Conservation (phyloP, 768 basidiomycete species). For the Naganishia vishniacii region DNA sequence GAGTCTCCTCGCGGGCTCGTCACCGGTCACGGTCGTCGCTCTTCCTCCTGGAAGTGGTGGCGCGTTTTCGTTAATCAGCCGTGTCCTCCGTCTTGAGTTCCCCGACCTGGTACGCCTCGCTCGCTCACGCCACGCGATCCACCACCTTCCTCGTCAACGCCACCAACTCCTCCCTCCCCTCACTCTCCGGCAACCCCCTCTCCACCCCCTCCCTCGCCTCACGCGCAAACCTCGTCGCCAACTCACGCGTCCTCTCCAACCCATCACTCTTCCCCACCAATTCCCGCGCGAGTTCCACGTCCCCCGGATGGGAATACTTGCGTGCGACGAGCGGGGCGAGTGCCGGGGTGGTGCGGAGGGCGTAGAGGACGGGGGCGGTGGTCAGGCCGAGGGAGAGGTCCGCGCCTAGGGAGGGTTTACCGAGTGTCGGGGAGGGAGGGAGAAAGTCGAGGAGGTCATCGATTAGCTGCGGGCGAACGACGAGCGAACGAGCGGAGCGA, state of each 20-base stretch:
- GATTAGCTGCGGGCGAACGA: conserved; percentile 79
- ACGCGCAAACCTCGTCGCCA: conserved; percentile 69
- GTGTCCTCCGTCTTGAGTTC: not conserved
- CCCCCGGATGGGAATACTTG: conserved; percentile 69
- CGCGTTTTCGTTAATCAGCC: not conserved
- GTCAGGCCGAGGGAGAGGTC: conserved; percentile 78
- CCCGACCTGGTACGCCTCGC: not conserved
- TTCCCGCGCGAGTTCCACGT: conserved; percentile 68
- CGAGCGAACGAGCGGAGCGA: not conserved
- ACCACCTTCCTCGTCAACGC: conserved; percentile 64
- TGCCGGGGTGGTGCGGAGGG: conserved; percentile 70
- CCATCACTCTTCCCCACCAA: conserved; percentile 67
- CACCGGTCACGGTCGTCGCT: no score
- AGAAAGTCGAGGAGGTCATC: conserved; percentile 95
- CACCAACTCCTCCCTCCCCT: conserved; percentile 70
- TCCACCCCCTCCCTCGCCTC: conserved; percentile 67
- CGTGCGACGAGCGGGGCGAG: conserved; percentile 72
- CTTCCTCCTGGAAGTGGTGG: no score
- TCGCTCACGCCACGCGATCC: conserved; percentile 36
- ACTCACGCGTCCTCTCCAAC: conserved; percentile 67
- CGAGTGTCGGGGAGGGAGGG: conserved; percentile 65
- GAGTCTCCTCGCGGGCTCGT: no score
- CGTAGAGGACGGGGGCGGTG: conserved; percentile 77
- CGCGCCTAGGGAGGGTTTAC: conserved; percentile 78
- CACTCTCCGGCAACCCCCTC: conserved; percentile 66